Conservation (phyloP, 768 basidiomycete species). For the Coprinellus aureogranulatus region DNA sequence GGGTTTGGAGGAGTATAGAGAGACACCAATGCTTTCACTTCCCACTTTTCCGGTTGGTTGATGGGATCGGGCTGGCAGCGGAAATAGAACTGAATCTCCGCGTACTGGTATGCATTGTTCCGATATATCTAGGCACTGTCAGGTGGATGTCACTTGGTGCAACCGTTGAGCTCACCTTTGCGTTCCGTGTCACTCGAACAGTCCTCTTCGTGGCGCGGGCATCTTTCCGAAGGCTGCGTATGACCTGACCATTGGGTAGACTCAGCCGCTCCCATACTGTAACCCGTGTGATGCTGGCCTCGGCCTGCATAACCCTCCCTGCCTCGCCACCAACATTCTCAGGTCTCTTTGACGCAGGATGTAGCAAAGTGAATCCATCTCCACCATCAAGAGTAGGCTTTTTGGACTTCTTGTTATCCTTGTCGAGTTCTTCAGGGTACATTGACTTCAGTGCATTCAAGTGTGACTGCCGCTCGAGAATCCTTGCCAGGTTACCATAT, state of each 20-base stretch:
- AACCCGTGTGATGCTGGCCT: background rate
- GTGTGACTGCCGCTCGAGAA: conserved; percentile 14
- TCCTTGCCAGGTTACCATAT: conserved; percentile 24
- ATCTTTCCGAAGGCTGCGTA: conserved; percentile 22
- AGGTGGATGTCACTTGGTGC: too few species aligned
- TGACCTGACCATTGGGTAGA: conserved; percentile 29
- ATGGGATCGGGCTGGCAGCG: too few species aligned
- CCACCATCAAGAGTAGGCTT: background rate
- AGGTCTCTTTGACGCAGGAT: background rate
- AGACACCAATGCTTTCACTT: too few species aligned
- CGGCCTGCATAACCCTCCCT: background rate
- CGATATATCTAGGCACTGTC: too few species aligned
- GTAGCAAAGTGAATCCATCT: background rate
- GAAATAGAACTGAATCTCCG: too few species aligned
- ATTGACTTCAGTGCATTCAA: conserved; percentile 17
- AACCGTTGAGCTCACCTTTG: conserved; percentile 4
- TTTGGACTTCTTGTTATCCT: background rate
- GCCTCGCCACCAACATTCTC: too few species aligned
- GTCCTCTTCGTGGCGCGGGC: conserved; percentile 14
- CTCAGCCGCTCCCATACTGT: conserved; percentile 26
- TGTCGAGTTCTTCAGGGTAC: conserved; percentile 8
- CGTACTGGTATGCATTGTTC: too few species aligned
- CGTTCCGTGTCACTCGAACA: background rate
- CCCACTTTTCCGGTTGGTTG: too few species aligned
- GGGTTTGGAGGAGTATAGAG: too few species aligned